Percentiles rank a stretch among this genome's conserved stretches.
phyloP scores from a whole-genome alignment of 2,329 filamentous ascomycete species.

The Colletotrichum sp. region DNA sequence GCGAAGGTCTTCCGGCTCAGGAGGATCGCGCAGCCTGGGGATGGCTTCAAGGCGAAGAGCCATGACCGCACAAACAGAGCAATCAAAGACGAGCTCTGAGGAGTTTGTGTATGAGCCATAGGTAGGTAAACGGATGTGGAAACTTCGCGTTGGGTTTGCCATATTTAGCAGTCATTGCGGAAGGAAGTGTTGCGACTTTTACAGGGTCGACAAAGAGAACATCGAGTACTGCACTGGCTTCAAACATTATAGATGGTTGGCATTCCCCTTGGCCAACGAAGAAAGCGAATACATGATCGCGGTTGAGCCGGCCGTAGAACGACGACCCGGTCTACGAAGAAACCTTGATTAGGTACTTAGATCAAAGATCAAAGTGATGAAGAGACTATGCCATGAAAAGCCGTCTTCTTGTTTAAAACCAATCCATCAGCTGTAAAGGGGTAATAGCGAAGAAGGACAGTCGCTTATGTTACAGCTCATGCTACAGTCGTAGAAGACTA shows the following conservation, averaged over 20 bases:
- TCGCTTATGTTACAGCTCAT: background rate
- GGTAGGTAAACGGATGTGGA: background rate
- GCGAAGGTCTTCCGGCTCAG: slow-evolving; percentile 24
- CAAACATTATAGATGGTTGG: background rate
- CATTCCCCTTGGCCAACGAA: background rate
- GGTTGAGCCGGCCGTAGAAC: background rate
- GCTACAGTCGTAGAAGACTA: background rate
- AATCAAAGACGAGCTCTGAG: slow-evolving; percentile 22
- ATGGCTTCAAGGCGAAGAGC: slow-evolving; percentile 25
- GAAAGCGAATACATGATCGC: background rate
- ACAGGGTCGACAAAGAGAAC: background rate
- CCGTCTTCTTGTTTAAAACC: background rate
- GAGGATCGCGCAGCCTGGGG: slow-evolving; percentile 20
- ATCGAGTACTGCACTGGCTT: background rate
- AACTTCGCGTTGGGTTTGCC: background rate
- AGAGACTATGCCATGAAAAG: background rate
- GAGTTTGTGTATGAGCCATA: background rate
- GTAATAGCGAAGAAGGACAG: background rate
- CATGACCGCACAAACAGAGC: slow-evolving; percentile 19
- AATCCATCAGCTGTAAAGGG: background rate
- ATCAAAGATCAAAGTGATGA: background rate
- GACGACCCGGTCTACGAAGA: background rate
- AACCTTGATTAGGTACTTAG: background rate
- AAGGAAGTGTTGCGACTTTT: background rate
- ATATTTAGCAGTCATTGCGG: background rate